phyloP scores from a whole-genome alignment of 352 stramenopile species.

The Phytophthora foliorum region DNA sequence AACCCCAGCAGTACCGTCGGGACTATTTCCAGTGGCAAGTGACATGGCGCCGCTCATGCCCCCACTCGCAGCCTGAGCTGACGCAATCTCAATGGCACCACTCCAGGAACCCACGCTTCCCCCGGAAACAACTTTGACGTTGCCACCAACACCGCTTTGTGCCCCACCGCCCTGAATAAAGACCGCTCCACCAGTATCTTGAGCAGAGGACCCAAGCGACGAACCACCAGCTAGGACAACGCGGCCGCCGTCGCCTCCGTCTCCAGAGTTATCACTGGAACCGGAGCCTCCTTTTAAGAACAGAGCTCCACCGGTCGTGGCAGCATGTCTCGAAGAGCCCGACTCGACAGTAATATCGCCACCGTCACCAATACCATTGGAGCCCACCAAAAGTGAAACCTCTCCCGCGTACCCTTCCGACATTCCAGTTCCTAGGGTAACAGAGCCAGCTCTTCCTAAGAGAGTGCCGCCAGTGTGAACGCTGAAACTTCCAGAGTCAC shows the following conservation, averaged over 20 bases:
- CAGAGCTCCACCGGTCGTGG: slow-evolving; percentile 62
- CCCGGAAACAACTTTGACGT: slow-evolving; percentile 59
- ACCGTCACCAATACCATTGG: slow-evolving; percentile 57
- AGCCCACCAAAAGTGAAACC: slow-evolving; percentile 51
- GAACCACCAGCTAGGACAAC: slow-evolving; percentile 60
- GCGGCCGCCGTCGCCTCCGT: slow-evolving; percentile 74
- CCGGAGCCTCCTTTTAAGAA: slow-evolving; percentile 58
- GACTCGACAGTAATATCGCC: slow-evolving; percentile 59
- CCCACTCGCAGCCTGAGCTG: slow-evolving; percentile 55
- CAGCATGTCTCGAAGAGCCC: slow-evolving; percentile 57
- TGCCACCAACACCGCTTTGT: slow-evolving; percentile 59
- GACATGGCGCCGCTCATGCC: slow-evolving; percentile 69
- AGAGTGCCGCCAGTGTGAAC: slow-evolving; percentile 52
- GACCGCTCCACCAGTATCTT: slow-evolving; percentile 67
- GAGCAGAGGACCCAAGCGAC: slow-evolving; percentile 58
- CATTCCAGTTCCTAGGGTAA: slow-evolving; percentile 57
- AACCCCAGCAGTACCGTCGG: slow-evolving; percentile 47
- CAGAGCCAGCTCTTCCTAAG: slow-evolving; percentile 45
- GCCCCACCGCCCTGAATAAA: slow-evolving; percentile 58
- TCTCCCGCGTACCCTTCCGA: slow-evolving; percentile 50
- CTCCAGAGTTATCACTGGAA: slow-evolving; percentile 73
- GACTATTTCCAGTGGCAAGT: slow-evolving; percentile 55
- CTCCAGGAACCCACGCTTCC: slow-evolving; percentile 60
- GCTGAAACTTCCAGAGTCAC: slow-evolving; percentile 49
- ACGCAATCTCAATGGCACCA: slow-evolving; percentile 57